Evolutionary conservation across 768 basidiomycete genomes (phyloP).

Genomic region (Lactifluus piperatus): DNA sequence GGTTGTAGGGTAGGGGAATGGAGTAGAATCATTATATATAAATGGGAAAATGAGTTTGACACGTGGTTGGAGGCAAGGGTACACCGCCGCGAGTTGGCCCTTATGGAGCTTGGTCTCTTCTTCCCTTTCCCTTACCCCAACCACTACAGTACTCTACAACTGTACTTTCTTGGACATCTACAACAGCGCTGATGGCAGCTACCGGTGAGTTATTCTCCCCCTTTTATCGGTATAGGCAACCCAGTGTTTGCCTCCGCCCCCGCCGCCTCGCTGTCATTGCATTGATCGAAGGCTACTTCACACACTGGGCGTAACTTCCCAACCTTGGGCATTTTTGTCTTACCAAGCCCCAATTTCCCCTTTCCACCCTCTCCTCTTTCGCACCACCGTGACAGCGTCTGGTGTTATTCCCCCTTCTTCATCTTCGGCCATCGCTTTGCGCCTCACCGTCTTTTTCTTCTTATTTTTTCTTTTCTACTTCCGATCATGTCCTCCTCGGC

Average conservation of each 20-base stretch:
- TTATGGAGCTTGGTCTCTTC: no score
- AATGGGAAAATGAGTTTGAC: no score
- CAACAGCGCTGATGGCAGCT: no score
- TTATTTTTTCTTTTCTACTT: not conserved
- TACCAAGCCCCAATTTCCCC: not conserved
- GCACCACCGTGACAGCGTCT: not conserved
- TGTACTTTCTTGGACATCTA: no score
- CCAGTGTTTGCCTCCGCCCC: no score
- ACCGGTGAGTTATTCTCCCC: not conserved
- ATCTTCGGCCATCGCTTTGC: not conserved
- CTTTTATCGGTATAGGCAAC: not conserved
- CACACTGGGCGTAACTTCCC: not conserved
- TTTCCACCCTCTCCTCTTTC: not conserved
- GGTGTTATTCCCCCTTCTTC: not conserved
- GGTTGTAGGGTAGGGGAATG: no score
- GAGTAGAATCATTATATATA: no score
- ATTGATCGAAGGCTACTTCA: not conserved
- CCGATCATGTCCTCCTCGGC: not conserved
- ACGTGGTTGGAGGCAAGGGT: not conserved
- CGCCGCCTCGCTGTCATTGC: not conserved
- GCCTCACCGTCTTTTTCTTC: not conserved
- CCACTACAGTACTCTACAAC: no score
- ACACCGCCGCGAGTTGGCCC: no score
- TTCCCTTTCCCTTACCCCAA: no score
- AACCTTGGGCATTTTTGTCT: not conserved